Evolutionary conservation across 2,329 filamentous ascomycete genomes (phyloP), one percentile per base, ranked within the genome.

Genomic region (Colletotrichum eleusines): DNA sequence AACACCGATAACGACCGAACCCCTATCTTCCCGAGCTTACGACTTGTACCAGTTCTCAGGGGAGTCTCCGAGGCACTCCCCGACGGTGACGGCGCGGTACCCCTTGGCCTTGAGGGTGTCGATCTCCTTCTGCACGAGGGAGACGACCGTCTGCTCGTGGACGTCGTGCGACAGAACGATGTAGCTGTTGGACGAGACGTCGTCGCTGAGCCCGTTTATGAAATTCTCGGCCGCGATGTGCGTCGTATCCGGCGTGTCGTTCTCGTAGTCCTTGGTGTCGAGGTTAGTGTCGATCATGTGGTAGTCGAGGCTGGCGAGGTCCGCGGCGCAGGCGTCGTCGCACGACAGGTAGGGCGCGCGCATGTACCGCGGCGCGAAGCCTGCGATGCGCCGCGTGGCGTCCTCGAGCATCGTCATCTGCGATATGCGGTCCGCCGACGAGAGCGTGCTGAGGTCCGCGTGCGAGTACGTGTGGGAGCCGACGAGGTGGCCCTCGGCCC

Each of bases 201-300:
- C 63, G 28, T 28, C 33, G 53, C 74, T 65, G 7, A 79, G 71
- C 7, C 73, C 74, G 33, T 61, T 69, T n/a, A 76, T 76, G 69
- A 79, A 83, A 9, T 76, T 76, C 14, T 79, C 75, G 73, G 87
- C 83, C 65, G 83, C 84, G 35, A 80, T 76, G 69, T 83, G 79
- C 73, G 89, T 88, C 72, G 84, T 82, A 51, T 84, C 78, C 2
- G 86, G 82, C 11, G 79, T 80, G 67, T 84, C 81, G 74, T 88
- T 84, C 74, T 87, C 80, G 75, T 88, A 90, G 78, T 90, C 89
- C 72, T 89, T 86, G 20, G 89, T 90, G 76, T 91, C 88, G 16
- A 90, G 78, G 75, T 89, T 85, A 74, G 86, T 87, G 75, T 86
- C 87, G 69, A 86, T 81, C 72, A 89, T 77, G 75, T 89, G 87